A percentile compares a stretch with the other conserved stretches of the same genome.
Conservation (phyloP, 1,284 basidiomycete species). For the Boletellus deceptivus region DNA sequence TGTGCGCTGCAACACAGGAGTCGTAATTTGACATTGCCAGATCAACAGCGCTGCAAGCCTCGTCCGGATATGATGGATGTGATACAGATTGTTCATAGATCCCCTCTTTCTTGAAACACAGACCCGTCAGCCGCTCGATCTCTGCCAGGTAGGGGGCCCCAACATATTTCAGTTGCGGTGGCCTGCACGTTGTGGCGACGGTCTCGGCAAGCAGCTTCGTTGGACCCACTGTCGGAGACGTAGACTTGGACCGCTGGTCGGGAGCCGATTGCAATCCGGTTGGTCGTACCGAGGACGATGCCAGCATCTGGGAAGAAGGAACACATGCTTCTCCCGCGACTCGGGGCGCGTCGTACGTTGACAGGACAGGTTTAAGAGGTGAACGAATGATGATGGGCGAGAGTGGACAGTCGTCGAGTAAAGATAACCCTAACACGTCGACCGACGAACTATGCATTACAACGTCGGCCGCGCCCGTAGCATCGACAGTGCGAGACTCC, state of each 20-base stretch:
- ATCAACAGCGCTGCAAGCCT: neutral
- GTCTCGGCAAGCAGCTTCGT: neutral
- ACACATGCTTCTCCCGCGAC: neutral
- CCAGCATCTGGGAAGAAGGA: conserved; percentile 4
- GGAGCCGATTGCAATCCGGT: neutral
- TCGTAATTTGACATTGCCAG: conserved; percentile 4
- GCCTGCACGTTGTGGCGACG: neutral
- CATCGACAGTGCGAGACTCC: conserved; percentile 5
- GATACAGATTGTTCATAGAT: neutral
- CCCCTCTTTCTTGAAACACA: conserved; percentile 7
- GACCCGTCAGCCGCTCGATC: conserved; percentile 2
- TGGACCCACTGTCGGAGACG: conserved; percentile 2
- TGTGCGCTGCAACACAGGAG: conserved; percentile 1
- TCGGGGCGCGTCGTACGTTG: neutral
- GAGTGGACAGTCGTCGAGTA: conserved; percentile 14
- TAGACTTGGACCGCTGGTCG: conserved; percentile 4
- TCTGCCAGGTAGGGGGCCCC: conserved; percentile 1
- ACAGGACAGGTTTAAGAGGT: conserved; percentile 9
- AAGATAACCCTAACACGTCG: conserved; percentile 14
- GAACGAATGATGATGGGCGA: conserved; percentile 25
- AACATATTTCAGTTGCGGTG: neutral
- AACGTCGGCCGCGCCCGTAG: neutral
- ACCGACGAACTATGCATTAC: conserved; percentile 6
- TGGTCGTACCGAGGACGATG: conserved; percentile 17
- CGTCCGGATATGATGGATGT: neutral